Conservation (phyloP, 176 grass and related monocot species). For the Elymus sibiricus region DNA sequence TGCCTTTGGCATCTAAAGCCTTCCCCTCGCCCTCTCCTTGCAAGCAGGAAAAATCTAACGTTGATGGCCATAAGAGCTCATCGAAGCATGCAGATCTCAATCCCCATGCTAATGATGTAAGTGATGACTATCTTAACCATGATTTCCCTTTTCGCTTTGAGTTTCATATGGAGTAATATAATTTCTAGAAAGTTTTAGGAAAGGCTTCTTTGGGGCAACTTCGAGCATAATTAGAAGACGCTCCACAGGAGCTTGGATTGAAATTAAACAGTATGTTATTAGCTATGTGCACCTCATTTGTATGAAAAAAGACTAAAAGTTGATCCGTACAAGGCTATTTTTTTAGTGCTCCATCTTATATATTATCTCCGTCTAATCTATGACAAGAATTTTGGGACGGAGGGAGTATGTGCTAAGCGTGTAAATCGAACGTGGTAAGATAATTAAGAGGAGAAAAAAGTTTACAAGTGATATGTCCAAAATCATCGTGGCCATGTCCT, state of each 20-base stretch:
- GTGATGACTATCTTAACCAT: background rate
- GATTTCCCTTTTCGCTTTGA: background rate
- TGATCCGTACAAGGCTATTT: too few relatives aligned
- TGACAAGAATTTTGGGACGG: too few relatives aligned
- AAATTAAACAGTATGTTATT: background rate
- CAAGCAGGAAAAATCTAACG: background rate
- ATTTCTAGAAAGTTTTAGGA: background rate
- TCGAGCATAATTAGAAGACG: background rate
- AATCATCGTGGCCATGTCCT: background rate
- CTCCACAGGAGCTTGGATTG: background rate
- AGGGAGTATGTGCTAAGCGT: too few relatives aligned
- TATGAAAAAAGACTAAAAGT: too few relatives aligned
- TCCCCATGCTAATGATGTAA: conserved; percentile 8
- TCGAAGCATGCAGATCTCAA: background rate
- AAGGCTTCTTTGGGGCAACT: background rate
- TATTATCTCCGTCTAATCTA: too few relatives aligned
- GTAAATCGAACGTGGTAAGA: too few relatives aligned
- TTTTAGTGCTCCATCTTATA: too few relatives aligned
- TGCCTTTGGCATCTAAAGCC: conserved; percentile 39
- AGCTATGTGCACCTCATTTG: too few relatives aligned
- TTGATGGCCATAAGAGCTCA: background rate
- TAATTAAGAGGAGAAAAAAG: too few relatives aligned
- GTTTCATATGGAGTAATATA: background rate
- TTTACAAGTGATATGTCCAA: background rate
- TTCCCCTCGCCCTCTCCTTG: background rate